A percentile compares a stretch with the other conserved stretches of the same genome.
Conservation (phyloP, 345 rosid species). For the Gossypium australe region DNA sequence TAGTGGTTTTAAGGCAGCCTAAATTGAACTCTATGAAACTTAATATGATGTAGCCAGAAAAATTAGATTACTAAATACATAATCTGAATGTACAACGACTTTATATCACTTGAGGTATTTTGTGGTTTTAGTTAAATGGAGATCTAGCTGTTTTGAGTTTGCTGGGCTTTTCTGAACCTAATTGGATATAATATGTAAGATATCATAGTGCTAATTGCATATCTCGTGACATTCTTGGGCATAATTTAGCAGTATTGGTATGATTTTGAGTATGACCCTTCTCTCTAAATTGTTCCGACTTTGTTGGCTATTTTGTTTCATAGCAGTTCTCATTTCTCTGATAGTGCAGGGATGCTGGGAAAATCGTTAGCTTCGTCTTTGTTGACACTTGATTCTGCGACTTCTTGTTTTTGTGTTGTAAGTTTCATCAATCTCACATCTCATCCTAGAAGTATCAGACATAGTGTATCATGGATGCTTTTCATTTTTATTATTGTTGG, state of each 20-base stretch:
- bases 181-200: background rate
- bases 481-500: background rate
- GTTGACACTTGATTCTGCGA: constrained; percentile 27
- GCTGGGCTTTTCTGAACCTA: background rate
- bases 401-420: constrained; percentile 26
- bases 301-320: background rate
- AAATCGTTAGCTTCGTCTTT: constrained; percentile 52
- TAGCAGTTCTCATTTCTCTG: constrained; percentile 4
- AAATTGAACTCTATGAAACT: background rate
- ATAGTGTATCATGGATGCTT: background rate
- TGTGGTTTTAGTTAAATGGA: background rate
- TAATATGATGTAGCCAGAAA: background rate
- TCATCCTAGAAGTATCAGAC: background rate
- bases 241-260: background rate
- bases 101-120: background rate
- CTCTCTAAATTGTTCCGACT: background rate
- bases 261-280: background rate
- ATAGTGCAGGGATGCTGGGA: constrained; percentile 52
- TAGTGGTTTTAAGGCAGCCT: background rate
- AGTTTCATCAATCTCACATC: constrained; percentile 13
- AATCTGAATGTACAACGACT: background rate
- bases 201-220: background rate
- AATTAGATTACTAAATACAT: background rate
- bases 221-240: background rate
- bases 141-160: background rate